Evolutionary conservation across 2,329 filamentous ascomycete species (phyloP), one percentile per base, ranked within the genome.

Genomic region (Nemania sp.): DNA sequence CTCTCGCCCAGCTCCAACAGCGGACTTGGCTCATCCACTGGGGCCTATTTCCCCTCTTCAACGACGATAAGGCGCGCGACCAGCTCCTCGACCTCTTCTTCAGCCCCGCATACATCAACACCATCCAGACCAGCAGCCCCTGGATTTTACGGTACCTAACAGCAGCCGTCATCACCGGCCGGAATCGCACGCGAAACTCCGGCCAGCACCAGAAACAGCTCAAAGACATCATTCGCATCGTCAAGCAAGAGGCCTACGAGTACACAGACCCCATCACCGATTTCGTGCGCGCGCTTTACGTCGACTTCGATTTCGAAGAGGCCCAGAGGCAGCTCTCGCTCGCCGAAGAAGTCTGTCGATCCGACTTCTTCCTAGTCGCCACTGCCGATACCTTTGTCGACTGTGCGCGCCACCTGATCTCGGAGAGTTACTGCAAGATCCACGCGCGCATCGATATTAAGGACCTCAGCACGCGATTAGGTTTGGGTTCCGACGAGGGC

Each of bases 381-480:
- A 87, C 90, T 3, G 88, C 91, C 35, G 94, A 98, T 71, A 83
- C 87, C 43, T 99, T 99, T 74, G 91, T 99, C 66, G 94, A 98
- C 74, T 89, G 92, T 50, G 95, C 95, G 40, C 86, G 95, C 73
- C 95, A 99, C 82, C 83, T 99, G 63, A 98, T 99, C 77, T 98
- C 94, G 56, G 95, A 99, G 83, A 92, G 88, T 77, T 99, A 99
- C 85, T 99, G 95, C 91, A 98, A 98, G 87, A 99, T 99, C 76
- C 96, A 98, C 79, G 92, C 96, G 75, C 87, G 94, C 71, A 99
- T 99, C 76, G 94, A 98, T 77, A 98, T 99, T 77, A 92, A 93
- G 85, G 95, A 98, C 72, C 86, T 99, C 61, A 97, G 92, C 67
- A 90, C 88, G 66, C 91, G 95, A 76, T 87, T 99, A 62, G 95